phyloP scores from a whole-genome alignment of 176 grass and related monocot genomes.

The Coix lacrymajobi region DNA sequence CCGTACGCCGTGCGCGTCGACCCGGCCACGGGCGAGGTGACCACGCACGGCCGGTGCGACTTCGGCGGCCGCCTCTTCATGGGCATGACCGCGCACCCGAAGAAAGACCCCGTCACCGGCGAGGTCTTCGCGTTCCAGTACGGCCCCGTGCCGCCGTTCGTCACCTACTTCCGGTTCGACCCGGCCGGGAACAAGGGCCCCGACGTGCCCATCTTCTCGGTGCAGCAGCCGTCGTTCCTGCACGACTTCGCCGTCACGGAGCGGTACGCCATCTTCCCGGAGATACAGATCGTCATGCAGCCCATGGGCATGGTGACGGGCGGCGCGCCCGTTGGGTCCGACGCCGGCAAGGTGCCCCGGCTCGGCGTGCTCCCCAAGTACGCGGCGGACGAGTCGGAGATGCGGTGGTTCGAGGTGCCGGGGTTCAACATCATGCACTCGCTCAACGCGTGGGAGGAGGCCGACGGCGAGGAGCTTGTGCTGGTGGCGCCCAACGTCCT shows the following conservation, averaged over 20 bases:
- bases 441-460: conserved; percentile 88
- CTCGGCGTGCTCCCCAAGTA: conserved; percentile 69
- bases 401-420: conserved; percentile 84
- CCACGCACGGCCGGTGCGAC: conserved; percentile 55
- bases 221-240: conserved; percentile 64
- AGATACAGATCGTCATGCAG: conserved; percentile 91
- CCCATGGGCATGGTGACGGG: conserved; percentile 76
- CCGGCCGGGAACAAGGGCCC: conserved; percentile 59
- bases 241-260: conserved; percentile 91
- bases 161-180: conserved; percentile 89
- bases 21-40: conserved; percentile 51
- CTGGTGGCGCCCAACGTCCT: conserved; percentile 81
- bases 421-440: conserved; percentile 85
- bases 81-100: conserved; percentile 95
- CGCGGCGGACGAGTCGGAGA: conserved; percentile 72
- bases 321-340: conserved; percentile 54
- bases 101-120: conserved; percentile 65
- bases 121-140: conserved; percentile 85
- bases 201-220: conserved; percentile 83
- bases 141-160: conserved; percentile 69
- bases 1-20: conserved; percentile 69
- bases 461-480: conserved; percentile 46
- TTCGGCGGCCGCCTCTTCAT: conserved; percentile 61
- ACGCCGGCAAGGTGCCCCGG: conserved; percentile 57
- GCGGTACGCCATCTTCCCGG: conserved; percentile 57